Percentiles rank a stretch among this genome's conserved stretches.
Conservation (phyloP, 2,329 filamentous ascomycete species). For the Aspergillus sp. region DNA sequence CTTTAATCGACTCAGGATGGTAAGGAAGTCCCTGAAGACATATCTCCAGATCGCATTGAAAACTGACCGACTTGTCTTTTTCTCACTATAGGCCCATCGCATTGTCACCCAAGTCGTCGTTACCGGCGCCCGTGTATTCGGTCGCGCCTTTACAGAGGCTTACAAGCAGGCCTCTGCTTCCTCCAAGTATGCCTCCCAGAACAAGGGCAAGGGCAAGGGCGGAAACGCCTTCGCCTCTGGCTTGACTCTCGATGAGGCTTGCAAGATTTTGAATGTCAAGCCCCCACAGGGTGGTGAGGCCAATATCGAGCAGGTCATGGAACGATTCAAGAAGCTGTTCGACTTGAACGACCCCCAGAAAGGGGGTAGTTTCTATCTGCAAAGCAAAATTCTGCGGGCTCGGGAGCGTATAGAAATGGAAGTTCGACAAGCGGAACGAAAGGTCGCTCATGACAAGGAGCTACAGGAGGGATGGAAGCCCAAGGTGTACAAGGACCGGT, state of each 20-base stretch:
- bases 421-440: constrained; percentile 66
- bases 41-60: background rate
- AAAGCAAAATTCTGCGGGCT: constrained; percentile 91
- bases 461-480: constrained; percentile 84
- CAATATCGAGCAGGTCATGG: constrained; percentile 73
- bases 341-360: constrained; percentile 93
- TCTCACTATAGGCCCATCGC: constrained; percentile 69
- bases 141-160: constrained; percentile 86
- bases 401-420: constrained; percentile 90
- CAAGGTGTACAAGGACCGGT: constrained; percentile 88
- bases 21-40: background rate
- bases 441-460: constrained; percentile 70
- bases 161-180: constrained; percentile 92
- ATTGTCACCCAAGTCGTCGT: constrained; percentile 91
- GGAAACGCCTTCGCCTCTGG: constrained; percentile 59
- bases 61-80: constrained; percentile 3
- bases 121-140: constrained; percentile 85
- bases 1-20: background rate
- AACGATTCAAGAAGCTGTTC: constrained; percentile 90
- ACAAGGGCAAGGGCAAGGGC: constrained; percentile 52
- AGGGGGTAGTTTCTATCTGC: constrained; percentile 94
- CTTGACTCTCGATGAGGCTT: constrained; percentile 92
- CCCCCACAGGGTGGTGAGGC: constrained; percentile 73
- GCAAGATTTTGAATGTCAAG: constrained; percentile 93
- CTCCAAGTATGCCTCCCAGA: constrained; percentile 72